Conservation (phyloP, 495 filamentous ascomycete species). For the Durotheca rogersii region DNA sequence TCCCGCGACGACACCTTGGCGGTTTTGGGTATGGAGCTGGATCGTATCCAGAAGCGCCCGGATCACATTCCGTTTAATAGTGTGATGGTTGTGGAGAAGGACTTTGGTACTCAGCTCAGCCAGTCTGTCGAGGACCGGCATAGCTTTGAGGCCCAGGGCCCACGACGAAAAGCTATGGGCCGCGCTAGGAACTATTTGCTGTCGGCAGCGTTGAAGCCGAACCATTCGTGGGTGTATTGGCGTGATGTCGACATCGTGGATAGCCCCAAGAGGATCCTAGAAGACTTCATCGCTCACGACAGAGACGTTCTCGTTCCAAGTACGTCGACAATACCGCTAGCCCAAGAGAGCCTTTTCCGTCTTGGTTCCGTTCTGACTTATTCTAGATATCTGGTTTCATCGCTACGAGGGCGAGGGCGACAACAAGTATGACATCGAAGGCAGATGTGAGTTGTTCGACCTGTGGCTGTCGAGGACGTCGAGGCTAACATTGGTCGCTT, state of each 20-base stretch:
- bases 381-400: constrained; percentile 94
- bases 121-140: constrained; percentile 82
- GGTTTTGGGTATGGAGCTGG: constrained; percentile 73
- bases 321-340: too few relatives aligned
- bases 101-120: constrained; percentile 71
- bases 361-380: constrained; percentile 33
- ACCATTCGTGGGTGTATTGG: constrained; percentile 99
- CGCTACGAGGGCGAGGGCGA: constrained; percentile 78
- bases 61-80: constrained; percentile 81
- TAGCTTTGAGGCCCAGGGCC: constrained; percentile 82
- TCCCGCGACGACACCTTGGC: constrained; percentile 86
- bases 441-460: constrained; percentile 68
- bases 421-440: constrained; percentile 83
- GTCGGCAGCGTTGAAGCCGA: constrained; percentile 77
- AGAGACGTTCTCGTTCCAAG: constrained; percentile 92
- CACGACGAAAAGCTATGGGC: constrained; percentile 86
- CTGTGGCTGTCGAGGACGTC: not conserved
- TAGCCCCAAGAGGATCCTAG: constrained; percentile 80
- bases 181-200: constrained; percentile 90
- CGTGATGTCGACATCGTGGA: constrained; percentile 95
- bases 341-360: too few relatives aligned
- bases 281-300: constrained; percentile 94
- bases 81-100: constrained; percentile 80
- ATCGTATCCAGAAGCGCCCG: constrained; percentile 80
- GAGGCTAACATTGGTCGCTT: not conserved